Evolutionary conservation across 2,329 filamentous ascomycete species (phyloP).

Genomic region (Emmonsiellopsis sp.): DNA sequence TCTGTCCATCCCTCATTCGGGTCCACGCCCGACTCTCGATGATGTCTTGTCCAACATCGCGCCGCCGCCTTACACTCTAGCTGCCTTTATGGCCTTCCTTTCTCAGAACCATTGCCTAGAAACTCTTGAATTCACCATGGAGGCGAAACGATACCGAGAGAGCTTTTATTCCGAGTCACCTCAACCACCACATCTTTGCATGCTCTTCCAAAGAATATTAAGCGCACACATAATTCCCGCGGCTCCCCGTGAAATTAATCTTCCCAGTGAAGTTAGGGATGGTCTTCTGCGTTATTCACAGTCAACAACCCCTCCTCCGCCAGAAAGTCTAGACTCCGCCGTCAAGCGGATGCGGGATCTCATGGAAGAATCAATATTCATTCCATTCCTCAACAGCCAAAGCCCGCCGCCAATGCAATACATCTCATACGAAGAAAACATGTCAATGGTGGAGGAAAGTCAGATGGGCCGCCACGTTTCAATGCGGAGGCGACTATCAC

Average conservation of each 20-base stretch:
- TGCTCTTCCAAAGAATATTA: constrained; percentile 79
- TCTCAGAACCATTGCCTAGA: constrained; percentile 97
- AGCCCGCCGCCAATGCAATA: constrained; percentile 35
- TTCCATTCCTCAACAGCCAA: constrained; percentile 74
- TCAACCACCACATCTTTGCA: constrained; percentile 60
- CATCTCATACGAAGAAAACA: constrained; percentile 28
- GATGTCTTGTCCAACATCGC: constrained; percentile 85
- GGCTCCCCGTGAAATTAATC: constrained; percentile 78
- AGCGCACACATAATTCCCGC: constrained; percentile 84
- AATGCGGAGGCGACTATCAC: constrained; percentile 10
- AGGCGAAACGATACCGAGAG: constrained; percentile 74
- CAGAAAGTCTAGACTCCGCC: constrained; percentile 68
- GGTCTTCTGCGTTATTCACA: constrained; percentile 58
- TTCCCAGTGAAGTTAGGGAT: constrained; percentile 78
- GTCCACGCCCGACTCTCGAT: constrained; percentile 60
- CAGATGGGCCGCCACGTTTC: constrained; percentile 8
- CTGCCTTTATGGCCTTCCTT: constrained; percentile 90
- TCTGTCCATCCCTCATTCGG: constrained; percentile 30
- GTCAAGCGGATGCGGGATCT: constrained; percentile 85
- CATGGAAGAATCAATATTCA: constrained; percentile 93
- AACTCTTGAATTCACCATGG: constrained; percentile 92
- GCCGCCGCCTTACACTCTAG: constrained; percentile 78
- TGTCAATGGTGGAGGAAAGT: constrained; percentile 17
- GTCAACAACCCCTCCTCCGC: constrained; percentile 55
- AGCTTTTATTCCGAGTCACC: constrained; percentile 51